Conservation (phyloP, 169 alveolate species). For the Plasmodium cynomolgi region DNA sequence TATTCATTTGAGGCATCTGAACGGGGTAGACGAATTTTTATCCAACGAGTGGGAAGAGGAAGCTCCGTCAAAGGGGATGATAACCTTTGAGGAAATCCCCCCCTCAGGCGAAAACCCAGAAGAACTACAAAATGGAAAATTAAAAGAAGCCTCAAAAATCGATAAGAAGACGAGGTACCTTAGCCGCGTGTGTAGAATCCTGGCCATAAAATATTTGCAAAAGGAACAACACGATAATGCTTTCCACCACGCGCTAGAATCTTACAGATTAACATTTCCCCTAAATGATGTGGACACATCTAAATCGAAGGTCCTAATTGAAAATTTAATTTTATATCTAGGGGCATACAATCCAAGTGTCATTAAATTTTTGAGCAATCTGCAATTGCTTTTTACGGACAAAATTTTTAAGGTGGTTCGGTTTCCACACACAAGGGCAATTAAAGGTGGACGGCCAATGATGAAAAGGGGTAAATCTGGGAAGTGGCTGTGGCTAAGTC, state of each 20-base stretch:
- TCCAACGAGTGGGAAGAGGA: constrained; percentile 1
- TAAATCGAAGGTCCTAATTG: constrained; percentile 72
- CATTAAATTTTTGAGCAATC: constrained; percentile 28
- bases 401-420: constrained; percentile 42
- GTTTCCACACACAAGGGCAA: constrained; percentile 70
- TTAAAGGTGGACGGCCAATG: constrained; percentile 74
- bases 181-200: constrained; percentile 61
- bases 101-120: not conserved
- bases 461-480: constrained; percentile 77
- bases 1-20: constrained; percentile 6
- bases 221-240: constrained; percentile 16
- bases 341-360: constrained; percentile 65
- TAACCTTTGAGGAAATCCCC: not conserved
- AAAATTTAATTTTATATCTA: constrained; percentile 46
- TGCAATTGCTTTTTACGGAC: constrained; percentile 59
- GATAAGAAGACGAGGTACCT: constrained; percentile 12
- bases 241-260: constrained; percentile 40
- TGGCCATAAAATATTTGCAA: constrained; percentile 52
- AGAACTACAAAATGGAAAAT: not conserved
- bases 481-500: constrained; percentile 76
- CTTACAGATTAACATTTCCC: constrained; percentile 57
- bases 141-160: not conserved
- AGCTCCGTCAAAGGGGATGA: not conserved
- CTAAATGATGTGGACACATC: constrained; percentile 39
- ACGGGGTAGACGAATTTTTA: constrained; percentile 26